Evolutionary conservation across 2,329 filamentous ascomycete species (phyloP), one percentile per base, ranked within the genome.

Genomic region (Bisporella sp.): DNA sequence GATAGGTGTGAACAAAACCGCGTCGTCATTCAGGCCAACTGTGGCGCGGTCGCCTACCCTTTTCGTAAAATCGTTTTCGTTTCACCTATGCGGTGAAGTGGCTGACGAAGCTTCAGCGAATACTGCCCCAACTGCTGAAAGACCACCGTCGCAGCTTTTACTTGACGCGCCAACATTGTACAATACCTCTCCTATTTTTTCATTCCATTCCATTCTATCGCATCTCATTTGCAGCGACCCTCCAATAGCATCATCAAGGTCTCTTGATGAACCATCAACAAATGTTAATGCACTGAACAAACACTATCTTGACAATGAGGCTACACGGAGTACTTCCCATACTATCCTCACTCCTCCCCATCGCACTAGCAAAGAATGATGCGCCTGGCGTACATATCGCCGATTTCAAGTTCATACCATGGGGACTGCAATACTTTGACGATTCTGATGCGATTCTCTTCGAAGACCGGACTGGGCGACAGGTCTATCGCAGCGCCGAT

Each of bases 381-480:
- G 53, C 75, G 45, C 91, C 91, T 29, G 75, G 75, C 50, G 76
- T 96, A 61, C 74, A 77, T 54, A 71, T 75, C 52, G 86, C 73
- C 48, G 69, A 77, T 44, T 87, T 96, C 70, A 73, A 85, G 42
- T 74, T 82, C 61, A 69, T 75, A 48, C 87, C 89, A 1, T 66
- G 71, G 48, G 82, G 83, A 65, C 73, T 96, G 57, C 86, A 87
- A 70, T 99, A 96, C 71, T 97, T 99, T 65, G 85, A 93, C 63
- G 88, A 92, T 67, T 91, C 88, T 58, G 85, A 96, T 66, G 80
- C 86, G 47, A 75, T 95, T 52, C 70, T 97, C 43, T 83, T 89
- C 64, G 82, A 85, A 61, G 87, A 95, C 65, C 64, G 73, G 46
- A 68, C 75, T 11, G 76, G 77, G 40, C 75, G 77, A 53, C 81